Evolutionary conservation across 495 filamentous ascomycete genomes (phyloP).

Genomic region (Neurospora sp.): DNA sequence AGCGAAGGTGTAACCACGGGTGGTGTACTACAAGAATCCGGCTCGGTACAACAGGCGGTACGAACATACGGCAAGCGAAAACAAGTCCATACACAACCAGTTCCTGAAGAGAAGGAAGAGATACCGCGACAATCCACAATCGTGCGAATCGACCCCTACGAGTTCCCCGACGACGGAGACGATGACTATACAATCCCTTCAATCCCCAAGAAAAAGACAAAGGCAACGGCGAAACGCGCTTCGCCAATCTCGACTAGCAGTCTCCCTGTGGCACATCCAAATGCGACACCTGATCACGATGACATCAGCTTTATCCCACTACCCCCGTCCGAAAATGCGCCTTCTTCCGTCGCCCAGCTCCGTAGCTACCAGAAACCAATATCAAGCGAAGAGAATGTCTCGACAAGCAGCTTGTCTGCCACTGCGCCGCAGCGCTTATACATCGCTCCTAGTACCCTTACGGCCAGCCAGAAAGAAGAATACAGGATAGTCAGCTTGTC

Average conservation of each 20-base stretch:
- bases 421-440: conserved; percentile 9
- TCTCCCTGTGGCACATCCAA: not conserved
- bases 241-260: not conserved
- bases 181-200: conserved; percentile 4
- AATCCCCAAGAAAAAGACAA: conserved; percentile 1
- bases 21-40: not conserved
- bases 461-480: conserved; percentile 21
- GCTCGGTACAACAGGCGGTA: not conserved
- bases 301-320: not conserved
- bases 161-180: conserved; percentile 3
- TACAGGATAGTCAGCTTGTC: conserved; percentile 14
- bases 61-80: conserved; percentile 14
- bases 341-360: not conserved
- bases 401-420: conserved; percentile 4
- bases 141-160: not conserved
- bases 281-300: not conserved
- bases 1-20: not conserved
- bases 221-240: not conserved
- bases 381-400: not conserved
- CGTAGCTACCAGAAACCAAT: not conserved
- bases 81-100: not conserved
- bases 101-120: not conserved
- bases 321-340: not conserved
- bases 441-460: conserved; percentile 17
- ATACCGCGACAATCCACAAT: not conserved